Base-by-base conservation (phyloP, 495 filamentous ascomycete genomes). In the Tuber magnatum region DNA sequence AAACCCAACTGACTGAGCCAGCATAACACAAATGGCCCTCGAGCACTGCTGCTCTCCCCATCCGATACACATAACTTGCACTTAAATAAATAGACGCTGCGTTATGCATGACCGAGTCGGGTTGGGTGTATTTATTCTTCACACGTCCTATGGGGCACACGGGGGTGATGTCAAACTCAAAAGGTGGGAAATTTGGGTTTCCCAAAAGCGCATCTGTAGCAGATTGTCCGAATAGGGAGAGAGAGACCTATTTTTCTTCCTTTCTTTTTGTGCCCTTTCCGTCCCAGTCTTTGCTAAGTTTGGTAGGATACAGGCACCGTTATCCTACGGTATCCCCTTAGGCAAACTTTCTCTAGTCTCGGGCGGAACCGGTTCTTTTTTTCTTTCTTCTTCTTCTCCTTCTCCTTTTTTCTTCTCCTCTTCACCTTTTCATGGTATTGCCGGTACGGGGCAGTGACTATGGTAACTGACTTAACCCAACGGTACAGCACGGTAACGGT, bases 111-210 rank as follows among this genome's bases (percentile, higher is more conserved):
- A 35, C 28, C 14, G 56, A 20, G 56, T 65, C 16, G 28, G 56
- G 56, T 65, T 32, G 56, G 28, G 28, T 65, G 28, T 65, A 65
- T 65, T 65, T 65, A 35, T 65, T 65, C 56, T 65, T 35, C 56
- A 65, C 28, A 65, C 56, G 28, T 20, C 56, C 56, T 32, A 28
- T 14, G 56, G 28, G n/a, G 10, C 51, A 65, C 28, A 65, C 16
- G 28, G 56, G 51, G 56, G 56, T 1, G 56, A 35, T 32, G 28
- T 32, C 56, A 14, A 28, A 28, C 18, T 65, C 16, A 35, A 35
- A 35, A 65, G 56, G 51, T 61, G n/a, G n/a, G 56, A 65, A 65
- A 65, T 65, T 35, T 35, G 16, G 56, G 14, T 65, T 35, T 65
- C 28, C 32, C 56, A 65, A 35, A 65, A 28, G 56, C 56, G 32